A percentile compares a stretch with the other conserved stretches of the same genome.
These are phyloP conservation scores for Cytospora paraplurivora DNA, from an alignment of 2,329 filamentous ascomycete species.

Conservation along the genomic window DNA sequence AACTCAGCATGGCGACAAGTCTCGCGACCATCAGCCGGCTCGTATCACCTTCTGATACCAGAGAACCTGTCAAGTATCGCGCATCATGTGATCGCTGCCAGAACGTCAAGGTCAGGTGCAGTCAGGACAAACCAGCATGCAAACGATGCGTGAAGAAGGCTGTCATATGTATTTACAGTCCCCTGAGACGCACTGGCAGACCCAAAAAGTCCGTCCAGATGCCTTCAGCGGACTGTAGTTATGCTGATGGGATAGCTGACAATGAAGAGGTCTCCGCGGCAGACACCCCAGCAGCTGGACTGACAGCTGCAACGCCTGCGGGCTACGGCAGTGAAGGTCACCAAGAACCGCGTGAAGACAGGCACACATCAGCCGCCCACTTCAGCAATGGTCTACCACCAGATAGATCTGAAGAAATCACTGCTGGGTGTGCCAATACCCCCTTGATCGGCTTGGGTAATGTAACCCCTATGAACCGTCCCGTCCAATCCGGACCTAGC, in stretches of 20 bases:
- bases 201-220: background rate
- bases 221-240: background rate
- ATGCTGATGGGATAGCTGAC: background rate
- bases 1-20: too few relatives aligned
- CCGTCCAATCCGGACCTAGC: too few relatives aligned
- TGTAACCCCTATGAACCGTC: too few relatives aligned
- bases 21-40: too few relatives aligned
- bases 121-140: constrained; percentile 4
- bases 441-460: too few relatives aligned
- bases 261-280: background rate
- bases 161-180: background rate
- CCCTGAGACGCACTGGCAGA: background rate
- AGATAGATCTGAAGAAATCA: too few relatives aligned
- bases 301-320: background rate
- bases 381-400: too few relatives aligned
- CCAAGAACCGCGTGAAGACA: background rate
- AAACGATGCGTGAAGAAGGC: background rate
- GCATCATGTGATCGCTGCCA: constrained; percentile 4
- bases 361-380: too few relatives aligned
- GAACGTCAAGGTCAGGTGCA: constrained; percentile 6
- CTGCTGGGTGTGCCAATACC: too few relatives aligned
- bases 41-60: too few relatives aligned
- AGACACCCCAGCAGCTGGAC: too few relatives aligned
- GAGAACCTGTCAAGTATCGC: background rate
- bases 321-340: background rate